These are phyloP conservation scores for Fomitopsis pulvina DNA, from an alignment of 768 basidiomycete genomes.

Conservation along the genomic window DNA sequence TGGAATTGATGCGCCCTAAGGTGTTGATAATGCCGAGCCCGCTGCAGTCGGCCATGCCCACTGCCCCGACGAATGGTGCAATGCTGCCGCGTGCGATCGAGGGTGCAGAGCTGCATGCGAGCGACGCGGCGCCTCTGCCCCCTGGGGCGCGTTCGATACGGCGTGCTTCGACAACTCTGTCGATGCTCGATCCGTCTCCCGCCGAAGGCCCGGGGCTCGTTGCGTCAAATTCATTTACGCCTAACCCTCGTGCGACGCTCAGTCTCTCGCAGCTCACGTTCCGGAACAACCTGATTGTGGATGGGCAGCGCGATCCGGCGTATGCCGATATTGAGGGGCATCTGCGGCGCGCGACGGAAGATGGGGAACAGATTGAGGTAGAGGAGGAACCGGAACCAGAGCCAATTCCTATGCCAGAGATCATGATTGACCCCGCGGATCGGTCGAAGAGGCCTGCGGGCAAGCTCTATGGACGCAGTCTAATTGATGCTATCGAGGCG, in stretches of 20 bases:
- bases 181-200: conserved; percentile 22
- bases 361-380: conserved; percentile 71
- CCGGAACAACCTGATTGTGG: conserved; percentile 70
- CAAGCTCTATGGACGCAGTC: conserved; percentile 78
- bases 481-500: conserved; percentile 85
- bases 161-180: conserved; percentile 35
- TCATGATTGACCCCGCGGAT: conserved; percentile 8
- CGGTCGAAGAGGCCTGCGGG: conserved; percentile 54
- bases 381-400: conserved; percentile 26
- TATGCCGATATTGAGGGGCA: conserved; percentile 52
- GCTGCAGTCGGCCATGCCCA: conserved; percentile 43
- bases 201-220: conserved; percentile 6
- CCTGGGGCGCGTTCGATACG: conserved; percentile 60
- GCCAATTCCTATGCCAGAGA: conserved; percentile 21
- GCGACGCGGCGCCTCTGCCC: conserved; percentile 75
- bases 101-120: conserved; percentile 51
- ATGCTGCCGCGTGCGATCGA: conserved; percentile 30
- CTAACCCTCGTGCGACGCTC: conserved; percentile 69
- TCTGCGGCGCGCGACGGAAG: conserved; percentile 67
- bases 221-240: conserved; percentile 63
- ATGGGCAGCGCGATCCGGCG: conserved; percentile 56
- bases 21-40: conserved; percentile 94
- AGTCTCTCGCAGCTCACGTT: conserved; percentile 81
- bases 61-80: conserved; percentile 20
- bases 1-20: conserved; percentile 82